A percentile compares a stretch with the other conserved stretches of the same genome.
phyloP scores from a whole-genome alignment of 2,329 filamentous ascomycete genomes.

The Apiospora hydei region DNA sequence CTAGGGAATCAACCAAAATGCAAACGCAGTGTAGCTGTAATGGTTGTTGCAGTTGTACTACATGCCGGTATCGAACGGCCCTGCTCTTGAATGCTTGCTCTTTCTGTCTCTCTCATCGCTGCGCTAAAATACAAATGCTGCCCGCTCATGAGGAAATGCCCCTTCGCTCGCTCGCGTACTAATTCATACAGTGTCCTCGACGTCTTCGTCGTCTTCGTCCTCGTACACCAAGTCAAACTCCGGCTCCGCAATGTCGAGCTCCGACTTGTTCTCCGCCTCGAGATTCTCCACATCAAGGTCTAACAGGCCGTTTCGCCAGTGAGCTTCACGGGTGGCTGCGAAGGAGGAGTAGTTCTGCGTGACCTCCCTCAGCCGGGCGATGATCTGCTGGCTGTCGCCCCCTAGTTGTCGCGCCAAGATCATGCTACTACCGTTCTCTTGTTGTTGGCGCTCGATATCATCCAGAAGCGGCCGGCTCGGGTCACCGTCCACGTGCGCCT shows the following conservation, averaged over 20 bases:
- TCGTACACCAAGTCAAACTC: slow-evolving; percentile 3
- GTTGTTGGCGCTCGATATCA: slow-evolving; percentile 53
- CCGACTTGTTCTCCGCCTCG: background rate
- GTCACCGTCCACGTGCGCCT: slow-evolving; percentile 57
- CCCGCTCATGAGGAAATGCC: background rate
- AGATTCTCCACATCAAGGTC: slow-evolving; percentile 14
- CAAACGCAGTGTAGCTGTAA: background rate
- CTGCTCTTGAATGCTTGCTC: background rate
- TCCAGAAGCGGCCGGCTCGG: slow-evolving; percentile 53
- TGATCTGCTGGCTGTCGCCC: background rate
- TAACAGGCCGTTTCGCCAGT: background rate
- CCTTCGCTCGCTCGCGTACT: background rate
- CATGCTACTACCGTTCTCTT: slow-evolving; percentile 41
- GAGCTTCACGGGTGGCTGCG: background rate
- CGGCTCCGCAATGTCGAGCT: background rate
- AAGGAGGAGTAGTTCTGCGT: background rate
- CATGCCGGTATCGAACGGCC: background rate
- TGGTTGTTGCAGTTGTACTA: background rate
- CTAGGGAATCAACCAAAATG: background rate
- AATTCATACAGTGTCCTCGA: background rate
- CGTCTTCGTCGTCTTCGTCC: background rate
- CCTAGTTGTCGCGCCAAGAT: slow-evolving; percentile 5
- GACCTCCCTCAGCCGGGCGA: background rate
- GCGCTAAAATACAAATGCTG: background rate
- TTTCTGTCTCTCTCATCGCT: background rate